Evolutionary conservation across 1,139 yeast genomes (phyloP).

Genomic region (Spathaspora sp.): DNA sequence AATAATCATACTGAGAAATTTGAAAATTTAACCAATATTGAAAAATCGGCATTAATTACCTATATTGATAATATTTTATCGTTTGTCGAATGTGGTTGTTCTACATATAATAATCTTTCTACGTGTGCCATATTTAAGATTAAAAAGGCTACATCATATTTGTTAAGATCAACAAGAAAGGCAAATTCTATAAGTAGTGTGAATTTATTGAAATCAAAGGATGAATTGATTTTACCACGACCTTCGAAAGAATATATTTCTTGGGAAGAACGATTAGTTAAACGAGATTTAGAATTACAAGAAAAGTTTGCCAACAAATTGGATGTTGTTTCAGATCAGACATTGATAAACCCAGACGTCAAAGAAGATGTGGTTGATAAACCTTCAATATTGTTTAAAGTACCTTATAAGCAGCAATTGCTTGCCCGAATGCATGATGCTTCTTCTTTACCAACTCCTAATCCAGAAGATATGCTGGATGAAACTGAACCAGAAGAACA

Average conservation of each 20-base stretch:
- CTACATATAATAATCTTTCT: conserved; percentile 33
- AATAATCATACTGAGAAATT: conserved; percentile 34
- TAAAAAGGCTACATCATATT: conserved; percentile 58
- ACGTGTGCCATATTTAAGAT: conserved; percentile 60
- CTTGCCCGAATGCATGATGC: conserved; percentile 7
- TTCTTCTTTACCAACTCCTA: background rate
- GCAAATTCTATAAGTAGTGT: conserved; percentile 42
- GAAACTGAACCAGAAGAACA: background rate
- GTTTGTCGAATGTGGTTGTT: conserved; percentile 70
- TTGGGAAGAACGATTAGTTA: conserved; percentile 36
- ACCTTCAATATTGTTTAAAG: conserved; percentile 18
- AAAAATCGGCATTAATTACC: conserved; percentile 54
- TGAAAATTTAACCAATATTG: conserved; percentile 49
- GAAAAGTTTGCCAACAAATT: conserved; percentile 5
- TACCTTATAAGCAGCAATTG: conserved; percentile 26
- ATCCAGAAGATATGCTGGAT: background rate
- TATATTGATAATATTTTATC: conserved; percentile 59
- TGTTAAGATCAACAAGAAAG: conserved; percentile 59
- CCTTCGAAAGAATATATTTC: conserved; percentile 34
- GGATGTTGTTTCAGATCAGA: conserved; percentile 5
- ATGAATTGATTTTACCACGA: conserved; percentile 37
- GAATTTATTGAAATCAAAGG: conserved; percentile 39
- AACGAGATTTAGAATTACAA: conserved; percentile 26
- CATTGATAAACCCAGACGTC: background rate
- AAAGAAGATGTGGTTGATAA: conserved; percentile 2